A percentile compares a stretch with the other conserved stretches of the same genome.
Conservation (phyloP, 1,139 yeast genomes). For the Pichia sp. region DNA sequence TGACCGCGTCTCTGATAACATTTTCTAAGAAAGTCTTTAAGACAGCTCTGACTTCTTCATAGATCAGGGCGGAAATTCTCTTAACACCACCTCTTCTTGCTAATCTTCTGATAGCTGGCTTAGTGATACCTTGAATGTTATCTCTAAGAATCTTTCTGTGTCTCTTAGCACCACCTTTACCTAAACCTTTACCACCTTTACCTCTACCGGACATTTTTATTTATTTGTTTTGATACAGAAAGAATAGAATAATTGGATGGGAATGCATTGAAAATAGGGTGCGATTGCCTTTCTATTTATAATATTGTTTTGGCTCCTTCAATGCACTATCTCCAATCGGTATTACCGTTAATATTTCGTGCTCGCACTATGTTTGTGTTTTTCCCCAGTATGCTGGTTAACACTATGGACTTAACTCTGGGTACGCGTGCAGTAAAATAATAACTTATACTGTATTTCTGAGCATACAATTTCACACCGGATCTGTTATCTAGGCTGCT, state of each 20-base stretch:
- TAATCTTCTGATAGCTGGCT: slow-evolving; percentile 99
- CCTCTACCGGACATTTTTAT: slow-evolving; percentile 93
- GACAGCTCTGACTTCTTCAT: slow-evolving; percentile 98
- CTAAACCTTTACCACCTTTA: slow-evolving; percentile 99
- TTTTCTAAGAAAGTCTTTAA: slow-evolving; percentile 93
- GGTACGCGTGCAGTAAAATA: not conserved
- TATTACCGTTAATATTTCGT: too few relatives aligned
- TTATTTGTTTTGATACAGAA: slow-evolving; percentile 3
- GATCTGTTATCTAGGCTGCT: too few relatives aligned
- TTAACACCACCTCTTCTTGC: slow-evolving; percentile 99
- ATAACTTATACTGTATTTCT: not conserved
- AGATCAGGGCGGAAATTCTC: slow-evolving; percentile 98
- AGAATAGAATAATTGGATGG: not conserved
- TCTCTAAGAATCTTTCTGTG: slow-evolving; percentile 99
- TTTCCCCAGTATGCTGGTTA: too few relatives aligned
- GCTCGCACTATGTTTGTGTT: too few relatives aligned
- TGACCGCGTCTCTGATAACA: slow-evolving; percentile 97
- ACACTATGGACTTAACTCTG: not conserved
- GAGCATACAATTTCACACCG: not conserved
- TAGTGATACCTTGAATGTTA: slow-evolving; percentile 99
- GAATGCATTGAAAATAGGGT: not conserved
- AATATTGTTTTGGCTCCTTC: too few relatives aligned
- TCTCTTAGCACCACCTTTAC: slow-evolving; percentile 99
- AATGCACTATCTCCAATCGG: too few relatives aligned
- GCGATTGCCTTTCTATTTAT: too few relatives aligned